phyloP scores from a whole-genome alignment of 2,329 filamentous ascomycete genomes.

The Fusarium penzigii region DNA sequence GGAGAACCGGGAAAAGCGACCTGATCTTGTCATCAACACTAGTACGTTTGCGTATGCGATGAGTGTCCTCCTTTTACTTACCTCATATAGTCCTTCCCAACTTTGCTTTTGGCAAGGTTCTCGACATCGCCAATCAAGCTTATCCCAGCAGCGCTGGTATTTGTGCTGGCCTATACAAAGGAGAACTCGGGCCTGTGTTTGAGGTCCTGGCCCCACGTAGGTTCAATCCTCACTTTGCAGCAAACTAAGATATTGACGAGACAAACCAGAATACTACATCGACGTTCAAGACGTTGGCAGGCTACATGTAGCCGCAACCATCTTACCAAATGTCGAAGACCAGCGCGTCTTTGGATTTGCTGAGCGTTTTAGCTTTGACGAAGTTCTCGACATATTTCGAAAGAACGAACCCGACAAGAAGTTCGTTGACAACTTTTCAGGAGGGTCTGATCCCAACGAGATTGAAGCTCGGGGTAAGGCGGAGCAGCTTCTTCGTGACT shows the following conservation, averaged over 20 bases:
- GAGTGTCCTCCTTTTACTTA: background rate
- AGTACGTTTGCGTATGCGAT: background rate
- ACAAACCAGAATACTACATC: background rate
- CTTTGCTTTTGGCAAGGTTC: constrained; percentile 21
- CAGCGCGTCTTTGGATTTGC: constrained; percentile 1
- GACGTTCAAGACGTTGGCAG: background rate
- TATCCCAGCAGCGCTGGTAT: constrained; percentile 21
- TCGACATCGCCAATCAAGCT: constrained; percentile 20
- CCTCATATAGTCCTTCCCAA: constrained; percentile 21
- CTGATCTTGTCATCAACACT: constrained; percentile 24
- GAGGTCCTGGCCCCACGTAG: background rate
- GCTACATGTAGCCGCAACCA: background rate
- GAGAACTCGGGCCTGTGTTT: constrained; percentile 4
- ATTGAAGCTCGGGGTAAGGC: background rate
- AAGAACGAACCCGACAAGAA: background rate
- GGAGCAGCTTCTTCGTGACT: background rate
- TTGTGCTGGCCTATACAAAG: constrained; percentile 18
- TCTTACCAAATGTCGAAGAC: background rate
- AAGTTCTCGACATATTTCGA: background rate
- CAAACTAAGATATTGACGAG: background rate
- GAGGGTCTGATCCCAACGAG: background rate
- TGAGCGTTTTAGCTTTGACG: background rate
- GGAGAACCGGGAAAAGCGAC: constrained; percentile 5
- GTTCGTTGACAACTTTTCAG: background rate
- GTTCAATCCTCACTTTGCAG: background rate